A percentile compares a stretch with the other conserved stretches of the same genome.
These are phyloP conservation scores for Kodamaea fungicola DNA, from an alignment of 1,139 yeast species.

Conservation along the genomic window DNA sequence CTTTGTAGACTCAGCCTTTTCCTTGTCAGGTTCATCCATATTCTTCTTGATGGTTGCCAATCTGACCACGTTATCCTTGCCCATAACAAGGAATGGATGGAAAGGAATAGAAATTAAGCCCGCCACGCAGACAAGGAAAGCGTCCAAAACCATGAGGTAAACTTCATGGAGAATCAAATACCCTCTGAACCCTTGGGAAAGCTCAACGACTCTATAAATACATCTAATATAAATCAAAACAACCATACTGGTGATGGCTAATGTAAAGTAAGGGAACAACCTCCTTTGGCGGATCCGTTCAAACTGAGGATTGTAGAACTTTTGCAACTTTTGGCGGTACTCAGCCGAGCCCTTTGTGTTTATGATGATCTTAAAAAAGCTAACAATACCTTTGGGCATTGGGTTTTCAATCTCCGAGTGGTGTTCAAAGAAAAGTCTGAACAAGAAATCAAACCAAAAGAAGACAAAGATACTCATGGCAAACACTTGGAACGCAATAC, in stretches of 20 bases:
- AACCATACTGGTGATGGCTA: conserved; percentile 52
- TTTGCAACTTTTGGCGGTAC: conserved; percentile 26
- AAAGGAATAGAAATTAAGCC: conserved; percentile 47
- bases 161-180: conserved; percentile 66
- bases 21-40: conserved; percentile 17
- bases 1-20: not conserved
- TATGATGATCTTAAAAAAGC: conserved; percentile 29
- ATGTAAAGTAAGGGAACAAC: conserved; percentile 47
- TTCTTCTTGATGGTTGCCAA: conserved; percentile 35
- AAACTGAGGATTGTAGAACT: conserved; percentile 38
- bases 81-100: conserved; percentile 64
- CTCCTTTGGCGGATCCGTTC: conserved; percentile 35
- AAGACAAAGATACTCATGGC: conserved; percentile 64
- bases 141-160: conserved; percentile 74
- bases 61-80: conserved; percentile 33
- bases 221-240: conserved; percentile 67
- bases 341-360: conserved; percentile 21
- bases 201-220: conserved; percentile 76
- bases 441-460: conserved; percentile 54
- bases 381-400: conserved; percentile 23
- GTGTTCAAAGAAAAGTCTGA: conserved; percentile 39
- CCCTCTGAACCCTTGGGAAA: conserved; percentile 77
- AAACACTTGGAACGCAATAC: conserved; percentile 73
- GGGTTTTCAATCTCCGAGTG: conserved; percentile 10
- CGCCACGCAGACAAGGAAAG: conserved; percentile 56